These are phyloP conservation scores for Pestalotiopsis sp. DNA, from an alignment of 2,329 filamentous ascomycete genomes.

Conservation along the genomic window DNA sequence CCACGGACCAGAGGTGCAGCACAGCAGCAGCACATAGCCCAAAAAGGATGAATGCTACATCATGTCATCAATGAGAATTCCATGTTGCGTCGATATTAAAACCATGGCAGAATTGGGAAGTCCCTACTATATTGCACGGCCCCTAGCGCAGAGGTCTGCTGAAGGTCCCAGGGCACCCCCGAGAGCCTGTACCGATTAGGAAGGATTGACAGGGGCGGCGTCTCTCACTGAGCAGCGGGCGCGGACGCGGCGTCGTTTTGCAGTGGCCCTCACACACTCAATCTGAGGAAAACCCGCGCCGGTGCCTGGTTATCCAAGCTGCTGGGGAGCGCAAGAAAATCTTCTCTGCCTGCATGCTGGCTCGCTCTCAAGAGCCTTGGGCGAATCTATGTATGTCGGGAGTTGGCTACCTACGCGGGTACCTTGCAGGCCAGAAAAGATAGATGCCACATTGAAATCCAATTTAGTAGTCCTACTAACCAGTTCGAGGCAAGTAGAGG, in stretches of 20 bases:
- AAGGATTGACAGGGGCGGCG: constrained; percentile 5
- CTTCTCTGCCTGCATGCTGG: too few relatives aligned
- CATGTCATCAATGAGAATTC: background rate
- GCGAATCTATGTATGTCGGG: background rate
- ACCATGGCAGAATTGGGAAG: constrained; percentile 9
- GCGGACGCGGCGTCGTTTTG: background rate
- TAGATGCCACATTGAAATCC: background rate
- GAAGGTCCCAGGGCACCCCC: background rate
- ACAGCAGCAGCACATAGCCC: background rate
- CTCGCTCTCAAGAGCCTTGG: background rate
- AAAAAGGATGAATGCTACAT: background rate
- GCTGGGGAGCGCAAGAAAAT: background rate
- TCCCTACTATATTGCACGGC: background rate
- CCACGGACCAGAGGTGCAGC: background rate
- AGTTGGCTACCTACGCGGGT: background rate
- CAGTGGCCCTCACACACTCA: background rate
- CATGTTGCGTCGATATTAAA: constrained; percentile 6
- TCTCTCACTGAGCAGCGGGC: background rate
- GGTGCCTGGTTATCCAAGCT: background rate
- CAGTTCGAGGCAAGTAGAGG: background rate
- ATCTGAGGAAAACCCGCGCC: background rate
- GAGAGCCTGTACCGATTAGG: background rate
- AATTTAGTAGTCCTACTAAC: background rate
- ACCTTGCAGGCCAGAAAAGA: background rate
- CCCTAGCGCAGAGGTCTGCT: background rate